Conservation (phyloP, 164 flowering plant genomes). For the Vitis rupestris region DNA sequence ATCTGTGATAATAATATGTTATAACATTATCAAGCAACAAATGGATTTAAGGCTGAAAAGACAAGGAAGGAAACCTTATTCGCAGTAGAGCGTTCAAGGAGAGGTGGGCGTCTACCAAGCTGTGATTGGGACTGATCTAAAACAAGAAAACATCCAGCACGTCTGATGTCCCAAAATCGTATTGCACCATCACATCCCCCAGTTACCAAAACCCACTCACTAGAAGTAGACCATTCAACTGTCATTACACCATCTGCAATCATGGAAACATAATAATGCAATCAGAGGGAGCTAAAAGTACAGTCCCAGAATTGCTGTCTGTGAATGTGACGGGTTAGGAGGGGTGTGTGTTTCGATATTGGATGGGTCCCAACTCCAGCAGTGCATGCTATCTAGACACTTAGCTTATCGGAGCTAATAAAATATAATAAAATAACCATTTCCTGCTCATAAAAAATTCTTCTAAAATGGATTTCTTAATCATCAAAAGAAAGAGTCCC, state of each 20-base stretch:
- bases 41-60: background rate
- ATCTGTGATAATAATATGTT: background rate
- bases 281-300: background rate
- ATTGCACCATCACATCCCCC: constrained; percentile 99
- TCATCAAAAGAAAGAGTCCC: no score
- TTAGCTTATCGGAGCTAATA: background rate
- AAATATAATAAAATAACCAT: no score
- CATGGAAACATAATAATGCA: constrained; percentile 7
- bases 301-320: no score
- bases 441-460: no score
- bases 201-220: constrained; percentile 91
- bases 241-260: constrained; percentile 91
- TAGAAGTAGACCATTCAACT: constrained; percentile 91
- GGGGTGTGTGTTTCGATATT: no score
- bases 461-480: no score
- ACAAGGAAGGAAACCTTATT: constrained; percentile 45
- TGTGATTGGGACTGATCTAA: constrained; percentile 87
- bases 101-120: constrained; percentile 85
- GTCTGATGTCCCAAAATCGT: constrained; percentile 98
- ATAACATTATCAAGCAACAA: background rate
- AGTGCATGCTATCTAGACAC: background rate
- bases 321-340: no score
- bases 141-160: constrained; percentile 88
- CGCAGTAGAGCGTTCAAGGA: constrained; percentile 32
- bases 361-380: background rate